Base-by-base conservation (phyloP, 129 eudicot species). In the Chrysanthemum lavandulifolium region DNA sequence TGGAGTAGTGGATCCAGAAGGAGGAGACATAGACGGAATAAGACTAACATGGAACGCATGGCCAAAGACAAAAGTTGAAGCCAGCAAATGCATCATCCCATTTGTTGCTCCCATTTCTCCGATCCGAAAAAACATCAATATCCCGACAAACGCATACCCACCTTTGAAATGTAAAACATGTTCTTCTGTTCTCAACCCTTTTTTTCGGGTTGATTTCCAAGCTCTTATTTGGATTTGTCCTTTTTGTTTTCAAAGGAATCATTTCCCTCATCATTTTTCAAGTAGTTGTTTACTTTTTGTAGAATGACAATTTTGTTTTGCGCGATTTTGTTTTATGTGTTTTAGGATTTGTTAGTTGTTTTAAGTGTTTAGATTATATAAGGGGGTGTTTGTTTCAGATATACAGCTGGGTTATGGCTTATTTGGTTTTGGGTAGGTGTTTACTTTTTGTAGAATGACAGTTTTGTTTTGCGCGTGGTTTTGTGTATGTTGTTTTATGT, bases 181-280 rank as follows among this genome's bases (percentile, higher is more conserved):
- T 79, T 56, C 89, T 49, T 61, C 92, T 10, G 70, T 83, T 13
- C 80, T 92, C 58, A 92, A 89, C 74, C 95, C 95, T 2, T 87
- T 77, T 13, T 81, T 83, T 68, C 88, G 88, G 6, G 92, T 89
- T 40, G 98, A 89, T 67, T 89, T 83, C 83, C 61, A 86, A 2
- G 96, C 96, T 65, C 82, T 71, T 14, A 87, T 93, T 64, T 93
- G 98, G 98, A 93, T 89, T 96, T 93, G 96, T 69, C 92, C 95
- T 0, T 93, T 93, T 53, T 93, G 98, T 65, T 87, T 78, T 51
- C 96, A 89, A 52, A 84, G 96, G 0, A 93, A 89, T 52, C 92
- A 89, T 55, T 93, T 93, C 61, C 98, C 96, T 3, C 96, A 86
- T n/a, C 90, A 87, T 55, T 89, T 89, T 66, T 74, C 92, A 10